Evolutionary conservation across 176 grass and related monocot species (phyloP), one percentile per base, ranked within the genome.

Genomic region (Oryza officinalis): DNA sequence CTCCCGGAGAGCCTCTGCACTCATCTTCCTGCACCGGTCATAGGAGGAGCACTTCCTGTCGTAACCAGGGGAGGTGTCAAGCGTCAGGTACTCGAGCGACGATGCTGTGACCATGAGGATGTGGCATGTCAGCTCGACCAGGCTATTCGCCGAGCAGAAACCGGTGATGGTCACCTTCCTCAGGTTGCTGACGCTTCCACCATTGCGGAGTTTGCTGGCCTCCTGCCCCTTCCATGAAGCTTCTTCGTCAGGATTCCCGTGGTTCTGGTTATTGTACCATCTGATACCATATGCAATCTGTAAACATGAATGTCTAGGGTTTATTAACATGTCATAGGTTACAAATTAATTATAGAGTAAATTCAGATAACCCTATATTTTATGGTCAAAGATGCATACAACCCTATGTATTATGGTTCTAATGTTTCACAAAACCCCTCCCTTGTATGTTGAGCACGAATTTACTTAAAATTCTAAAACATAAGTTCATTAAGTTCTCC

Each of bases 41-140:
- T 7, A 17, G 68, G 68, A n/a, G 68, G 35, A n/a, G 35, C 68
- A 2, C 35, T 71, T 71, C 35, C 9, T 71, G 68, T 71, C 68
- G 68, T 71, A 71, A 37, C 68, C 68, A 20, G 68, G 68, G 13
- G 68, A 41, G 68, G 33, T 38, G 35, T 71, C 68, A 8, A 71
- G 68, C 35, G 37, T 41, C 9, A 71, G 35, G 20, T 17, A 2
- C 20, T 43, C 35, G 68, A 71, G 68, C 8, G 35, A 71, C 22
- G 37, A 7, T 2, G 68, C 7, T 1, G 35, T 37, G 3, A 10
- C 8, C 38, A 40, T 20, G 20, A 71, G 35, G 35, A 71, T 43
- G 37, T 25, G 68, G 68, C 68, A 43, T 13, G 37, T 43, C 35
- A 71, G 68, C 8, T 71, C 8, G 20, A 43, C 9, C 20, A 71